Evolutionary conservation across 2,329 filamentous ascomycete genomes (phyloP), one percentile per base, ranked within the genome.

Genomic region (Blastomyces gilchristii): DNA sequence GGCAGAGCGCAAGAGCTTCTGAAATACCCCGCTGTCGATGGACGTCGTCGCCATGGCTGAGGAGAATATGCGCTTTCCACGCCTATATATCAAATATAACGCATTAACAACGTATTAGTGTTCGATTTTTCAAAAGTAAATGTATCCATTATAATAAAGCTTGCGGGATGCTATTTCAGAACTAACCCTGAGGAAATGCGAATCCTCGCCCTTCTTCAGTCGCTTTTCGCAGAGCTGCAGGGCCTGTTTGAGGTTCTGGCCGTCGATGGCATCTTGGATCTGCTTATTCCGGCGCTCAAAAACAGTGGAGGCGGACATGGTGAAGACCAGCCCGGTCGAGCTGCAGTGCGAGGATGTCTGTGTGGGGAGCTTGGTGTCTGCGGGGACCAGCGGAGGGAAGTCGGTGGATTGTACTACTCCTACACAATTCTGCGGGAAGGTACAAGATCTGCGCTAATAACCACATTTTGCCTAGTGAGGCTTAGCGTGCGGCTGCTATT

Each of bases 141-240:
- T 39, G 11, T 22, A 52, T 25, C 47, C 8, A 25, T 25, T 3
- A 4, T 49, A 11, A 22, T 49, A 25, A 49, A 39, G 47, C 49
- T 31, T 52, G 49, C 1, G 14, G 28, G 49, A 25, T 16, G 8
- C 25, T 52, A 25, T 28, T 9, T 12, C 31, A 6, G 31, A 43
- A 68, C 72, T 65, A 62, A 76, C 77, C 67, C 70, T 75, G 41
- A 79, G 63, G 64, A 77, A 78, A 3, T 72, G 69, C 5, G 76
- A 77, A 63, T 78, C 73, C 66, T 81, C 78, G 43, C 78, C 78
- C 68, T 86, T 86, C 73, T 85, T 83, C 67, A 80, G 77, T 61
- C 79, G 80, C 66, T 80, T 81, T 64, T 81, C 78, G 61, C 79
- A 79, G 25, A 80, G 69, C 68, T 80, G 78, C 62, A 81, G 66